Percentiles rank a stretch among this genome's conserved stretches.
These are phyloP conservation scores for Eragrostis tef DNA, from an alignment of 202 grass and related monocot genomes.

Conservation along the genomic window DNA sequence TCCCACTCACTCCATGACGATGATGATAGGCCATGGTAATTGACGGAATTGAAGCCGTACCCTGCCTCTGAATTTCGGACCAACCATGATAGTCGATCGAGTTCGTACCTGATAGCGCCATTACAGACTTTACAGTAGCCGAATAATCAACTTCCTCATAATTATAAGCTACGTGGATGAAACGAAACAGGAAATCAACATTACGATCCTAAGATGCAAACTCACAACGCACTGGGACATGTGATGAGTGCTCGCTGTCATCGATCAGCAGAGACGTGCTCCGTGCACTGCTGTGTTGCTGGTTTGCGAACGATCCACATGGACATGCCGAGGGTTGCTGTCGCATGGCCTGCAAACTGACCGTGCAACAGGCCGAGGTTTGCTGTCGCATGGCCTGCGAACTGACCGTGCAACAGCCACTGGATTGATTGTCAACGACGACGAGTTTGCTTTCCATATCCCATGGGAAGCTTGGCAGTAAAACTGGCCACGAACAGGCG, in stretches of 20 bases:
- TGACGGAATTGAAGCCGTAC: no score
- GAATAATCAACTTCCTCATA: background rate
- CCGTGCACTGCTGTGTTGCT: background rate
- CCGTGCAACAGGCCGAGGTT: conserved; percentile 7
- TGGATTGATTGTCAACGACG: no score
- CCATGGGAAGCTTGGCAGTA: background rate
- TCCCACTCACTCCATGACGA: no score
- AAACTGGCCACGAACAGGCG: background rate
- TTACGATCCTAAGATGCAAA: background rate
- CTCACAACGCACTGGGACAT: background rate
- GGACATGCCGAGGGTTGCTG: background rate
- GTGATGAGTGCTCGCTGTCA: background rate
- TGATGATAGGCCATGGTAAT: no score
- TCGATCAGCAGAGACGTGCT: background rate
- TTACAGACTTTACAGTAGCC: no score
- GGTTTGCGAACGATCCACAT: background rate
- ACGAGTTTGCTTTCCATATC: background rate
- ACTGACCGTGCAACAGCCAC: conserved; percentile 14
- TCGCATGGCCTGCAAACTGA: background rate
- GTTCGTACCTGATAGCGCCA: background rate
- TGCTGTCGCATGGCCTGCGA: background rate
- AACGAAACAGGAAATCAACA: background rate
- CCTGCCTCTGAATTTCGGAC: background rate
- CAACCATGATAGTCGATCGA: background rate
- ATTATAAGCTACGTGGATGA: background rate